phyloP scores from a whole-genome alignment of 176 grass and related monocot genomes.

The Microstegium vimineum region DNA sequence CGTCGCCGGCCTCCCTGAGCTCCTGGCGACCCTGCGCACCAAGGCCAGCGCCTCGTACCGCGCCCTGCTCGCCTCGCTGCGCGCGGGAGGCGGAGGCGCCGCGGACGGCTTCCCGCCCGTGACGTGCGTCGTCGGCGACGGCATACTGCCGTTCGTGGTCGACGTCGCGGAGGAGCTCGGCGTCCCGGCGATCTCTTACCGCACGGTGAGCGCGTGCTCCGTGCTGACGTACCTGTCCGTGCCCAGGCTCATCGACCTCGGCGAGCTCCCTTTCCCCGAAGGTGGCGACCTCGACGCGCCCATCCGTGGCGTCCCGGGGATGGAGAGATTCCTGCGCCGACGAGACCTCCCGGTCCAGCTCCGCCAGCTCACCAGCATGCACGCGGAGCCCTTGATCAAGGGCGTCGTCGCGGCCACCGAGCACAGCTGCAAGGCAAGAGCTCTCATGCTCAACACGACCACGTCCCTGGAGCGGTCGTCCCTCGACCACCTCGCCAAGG shows the following conservation, averaged over 20 bases:
- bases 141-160: conserved; percentile 22
- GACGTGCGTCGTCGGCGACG: conserved; percentile 29
- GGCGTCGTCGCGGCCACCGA: neutral
- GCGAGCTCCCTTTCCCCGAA: neutral
- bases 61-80: conserved; percentile 12
- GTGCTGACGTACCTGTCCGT: conserved; percentile 17
- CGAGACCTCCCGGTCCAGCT: conserved; percentile 22
- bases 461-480: conserved; percentile 20
- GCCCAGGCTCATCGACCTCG: neutral
- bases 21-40: neutral
- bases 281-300: conserved; percentile 17
- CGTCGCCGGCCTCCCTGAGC: conserved; percentile 4
- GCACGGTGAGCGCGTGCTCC: conserved; percentile 10
- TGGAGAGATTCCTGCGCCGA: conserved; percentile 30
- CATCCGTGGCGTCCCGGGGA: conserved; percentile 31
- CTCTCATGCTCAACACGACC: conserved; percentile 43
- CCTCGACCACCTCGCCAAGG: conserved; percentile 6
- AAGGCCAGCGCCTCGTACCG: neutral
- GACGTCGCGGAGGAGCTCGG: conserved; percentile 35
- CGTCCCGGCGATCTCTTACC: conserved; percentile 4
- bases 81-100: neutral
- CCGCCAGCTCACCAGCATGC: neutral
- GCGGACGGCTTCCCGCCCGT: conserved; percentile 17
- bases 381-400: neutral
- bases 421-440: conserved; percentile 16